Conservation (phyloP, 495 filamentous ascomycete genomes). For the Penicillium roqueforti region DNA sequence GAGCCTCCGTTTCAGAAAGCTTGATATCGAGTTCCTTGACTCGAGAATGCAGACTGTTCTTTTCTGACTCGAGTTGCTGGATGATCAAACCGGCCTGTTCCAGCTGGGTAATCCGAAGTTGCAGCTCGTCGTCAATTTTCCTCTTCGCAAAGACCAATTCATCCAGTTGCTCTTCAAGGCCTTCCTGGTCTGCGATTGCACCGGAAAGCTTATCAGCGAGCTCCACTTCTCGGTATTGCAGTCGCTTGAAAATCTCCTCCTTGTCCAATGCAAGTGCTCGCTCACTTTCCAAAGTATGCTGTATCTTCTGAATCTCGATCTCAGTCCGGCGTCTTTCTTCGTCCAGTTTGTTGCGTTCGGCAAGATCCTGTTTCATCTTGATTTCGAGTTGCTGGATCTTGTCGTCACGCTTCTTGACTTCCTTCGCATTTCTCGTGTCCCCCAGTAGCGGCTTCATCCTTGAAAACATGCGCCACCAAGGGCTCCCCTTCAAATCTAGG, state of each 20-base stretch:
- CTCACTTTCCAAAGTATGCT: slow-evolving; percentile 92
- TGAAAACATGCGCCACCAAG: slow-evolving; percentile 97
- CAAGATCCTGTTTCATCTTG: slow-evolving; percentile 72
- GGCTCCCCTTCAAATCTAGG: slow-evolving; percentile 78
- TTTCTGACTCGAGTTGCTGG: slow-evolving; percentile 75
- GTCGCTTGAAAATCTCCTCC: slow-evolving; percentile 93
- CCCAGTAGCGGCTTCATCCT: slow-evolving; percentile 93
- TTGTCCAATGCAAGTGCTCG: slow-evolving; percentile 92
- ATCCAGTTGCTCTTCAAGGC: slow-evolving; percentile 88
- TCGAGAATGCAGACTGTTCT: slow-evolving; percentile 63
- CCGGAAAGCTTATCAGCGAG: slow-evolving; percentile 86
- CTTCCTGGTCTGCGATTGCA: slow-evolving; percentile 93
- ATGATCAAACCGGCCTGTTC: slow-evolving; percentile 92
- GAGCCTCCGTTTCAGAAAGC: slow-evolving; percentile 61
- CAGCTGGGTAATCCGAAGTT: slow-evolving; percentile 72
- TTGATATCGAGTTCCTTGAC: slow-evolving; percentile 63
- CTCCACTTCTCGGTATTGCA: slow-evolving; percentile 85
- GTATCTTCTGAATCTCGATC: slow-evolving; percentile 78
- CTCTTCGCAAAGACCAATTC: slow-evolving; percentile 85
- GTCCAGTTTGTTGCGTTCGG: slow-evolving; percentile 75
- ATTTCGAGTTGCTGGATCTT: slow-evolving; percentile 80
- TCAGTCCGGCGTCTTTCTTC: slow-evolving; percentile 88
- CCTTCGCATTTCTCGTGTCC: slow-evolving; percentile 80
- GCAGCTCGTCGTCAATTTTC: slow-evolving; percentile 78
- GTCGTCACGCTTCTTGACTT: slow-evolving; percentile 92